Percentiles rank a stretch among this genome's conserved stretches.
Conservation (phyloP, 805 yeast species). For the Kregervanrija delftensis region DNA sequence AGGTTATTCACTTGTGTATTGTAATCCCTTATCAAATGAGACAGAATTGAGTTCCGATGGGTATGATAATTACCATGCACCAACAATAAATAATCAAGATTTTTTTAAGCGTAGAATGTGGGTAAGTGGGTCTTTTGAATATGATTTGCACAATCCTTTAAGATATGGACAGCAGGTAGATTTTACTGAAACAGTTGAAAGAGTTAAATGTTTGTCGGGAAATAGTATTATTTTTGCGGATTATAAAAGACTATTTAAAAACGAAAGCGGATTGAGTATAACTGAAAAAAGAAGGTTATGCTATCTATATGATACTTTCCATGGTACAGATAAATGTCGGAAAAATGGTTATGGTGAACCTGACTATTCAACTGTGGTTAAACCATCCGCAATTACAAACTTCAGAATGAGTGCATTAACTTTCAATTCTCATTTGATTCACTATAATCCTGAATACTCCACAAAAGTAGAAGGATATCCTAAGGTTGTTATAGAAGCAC, state of each 20-base stretch:
- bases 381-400: conserved; percentile 37
- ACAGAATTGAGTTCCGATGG: conserved; percentile 59
- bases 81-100: conserved; percentile 25
- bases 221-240: conserved; percentile 42
- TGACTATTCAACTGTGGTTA: conserved; percentile 22
- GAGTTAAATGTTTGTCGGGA: conserved; percentile 29
- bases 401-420: conserved; percentile 69
- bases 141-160: conserved; percentile 26
- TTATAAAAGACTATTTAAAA: conserved; percentile 42
- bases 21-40: conserved; percentile 51
- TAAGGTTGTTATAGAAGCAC: conserved; percentile 69
- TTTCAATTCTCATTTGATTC: conserved; percentile 80
- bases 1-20: conserved; percentile 64
- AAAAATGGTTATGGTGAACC: conserved; percentile 9
- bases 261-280: conserved; percentile 19
- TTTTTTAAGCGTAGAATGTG: conserved; percentile 64
- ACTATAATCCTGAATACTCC: conserved; percentile 58
- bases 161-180: conserved; percentile 30
- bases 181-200: conserved; percentile 49
- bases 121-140: conserved; percentile 62
- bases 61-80: conserved; percentile 74
- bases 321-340: not conserved
- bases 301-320: conserved; percentile 43
- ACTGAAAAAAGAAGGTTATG: conserved; percentile 55
- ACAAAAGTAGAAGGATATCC: conserved; percentile 50